These are phyloP conservation scores for Lasiodiplodia gonubiensis DNA, from an alignment of 2,329 filamentous ascomycete genomes.

Conservation along the genomic window DNA sequence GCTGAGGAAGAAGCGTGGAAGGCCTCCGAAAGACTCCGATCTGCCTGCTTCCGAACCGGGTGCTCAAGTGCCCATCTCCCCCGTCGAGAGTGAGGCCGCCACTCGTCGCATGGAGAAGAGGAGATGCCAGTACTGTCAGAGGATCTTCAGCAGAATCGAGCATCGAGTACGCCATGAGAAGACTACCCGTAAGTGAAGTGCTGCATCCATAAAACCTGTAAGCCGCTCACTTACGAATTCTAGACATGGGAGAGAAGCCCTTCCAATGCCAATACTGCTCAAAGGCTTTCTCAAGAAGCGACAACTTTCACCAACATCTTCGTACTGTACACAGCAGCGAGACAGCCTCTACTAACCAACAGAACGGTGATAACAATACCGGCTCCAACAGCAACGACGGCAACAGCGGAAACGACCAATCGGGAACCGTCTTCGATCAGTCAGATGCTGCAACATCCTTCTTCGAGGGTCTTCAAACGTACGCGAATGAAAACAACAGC, in stretches of 20 bases:
- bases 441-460: constrained; percentile 12
- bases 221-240: neutral
- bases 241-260: constrained; percentile 26
- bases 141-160: constrained; percentile 26
- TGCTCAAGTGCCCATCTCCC: neutral
- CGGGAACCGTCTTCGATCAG: constrained; percentile 11
- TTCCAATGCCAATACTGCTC: constrained; percentile 24
- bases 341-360: neutral
- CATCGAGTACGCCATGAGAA: constrained; percentile 25
- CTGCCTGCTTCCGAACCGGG: neutral
- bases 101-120: constrained; percentile 21
- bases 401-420: constrained; percentile 4
- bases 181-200: constrained; percentile 21
- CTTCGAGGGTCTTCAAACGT: constrained; percentile 25
- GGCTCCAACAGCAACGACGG: neutral
- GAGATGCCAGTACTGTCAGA: constrained; percentile 20
- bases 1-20: constrained; percentile 1
- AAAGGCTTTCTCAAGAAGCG: constrained; percentile 27
- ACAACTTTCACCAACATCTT: constrained; percentile 25
- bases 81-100: constrained; percentile 4
- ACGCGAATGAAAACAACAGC: constrained; percentile 22
- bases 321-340: constrained; percentile 25
- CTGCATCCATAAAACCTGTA: neutral
- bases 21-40: constrained; percentile 10
- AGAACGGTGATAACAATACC: constrained; percentile 7